Evolutionary conservation across 768 basidiomycete genomes (phyloP).

Genomic region (Lactarius sp.): DNA sequence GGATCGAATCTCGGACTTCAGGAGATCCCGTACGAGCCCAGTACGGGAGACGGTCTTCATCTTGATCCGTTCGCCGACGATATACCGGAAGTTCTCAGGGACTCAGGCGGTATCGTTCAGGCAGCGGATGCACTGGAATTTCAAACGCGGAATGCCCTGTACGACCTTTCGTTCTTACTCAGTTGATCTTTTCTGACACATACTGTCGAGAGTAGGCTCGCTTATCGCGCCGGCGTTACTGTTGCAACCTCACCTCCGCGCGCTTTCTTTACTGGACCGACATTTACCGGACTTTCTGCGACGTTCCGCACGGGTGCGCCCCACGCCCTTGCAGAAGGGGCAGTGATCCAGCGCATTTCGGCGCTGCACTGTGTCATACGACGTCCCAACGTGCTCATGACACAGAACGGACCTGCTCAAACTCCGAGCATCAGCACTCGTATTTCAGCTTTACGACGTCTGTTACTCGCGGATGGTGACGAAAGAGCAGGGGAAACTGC

Average conservation of each 20-base stretch:
- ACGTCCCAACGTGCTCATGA: slow-evolving; percentile 38
- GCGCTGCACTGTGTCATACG: slow-evolving; percentile 45
- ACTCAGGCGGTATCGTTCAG: slow-evolving; percentile 43
- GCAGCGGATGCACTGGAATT: slow-evolving; percentile 65
- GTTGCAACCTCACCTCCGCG: slow-evolving; percentile 35
- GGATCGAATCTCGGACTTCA: slow-evolving; percentile 59
- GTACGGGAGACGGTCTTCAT: slow-evolving; percentile 59
- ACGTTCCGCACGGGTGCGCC: slow-evolving; percentile 37
- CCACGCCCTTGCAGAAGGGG: slow-evolving; percentile 39
- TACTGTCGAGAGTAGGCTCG: slow-evolving; percentile 33
- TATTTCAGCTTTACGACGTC: slow-evolving; percentile 63
- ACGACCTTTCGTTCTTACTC: slow-evolving; percentile 6
- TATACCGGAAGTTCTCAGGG: slow-evolving; percentile 41
- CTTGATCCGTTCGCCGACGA: slow-evolving; percentile 41
- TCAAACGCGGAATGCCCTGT: slow-evolving; percentile 34
- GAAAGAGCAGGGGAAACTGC: slow-evolving; percentile 31
- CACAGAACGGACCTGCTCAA: slow-evolving; percentile 17
- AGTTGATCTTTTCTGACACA: not conserved
- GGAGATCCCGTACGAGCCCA: slow-evolving; percentile 55
- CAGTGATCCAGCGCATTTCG: slow-evolving; percentile 40
- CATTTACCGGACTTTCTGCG: slow-evolving; percentile 22
- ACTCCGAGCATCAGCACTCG: slow-evolving; percentile 68
- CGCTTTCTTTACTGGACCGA: slow-evolving; percentile 19
- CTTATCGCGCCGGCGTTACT: slow-evolving; percentile 46
- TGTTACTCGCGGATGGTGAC: slow-evolving; percentile 45